phyloP scores from a whole-genome alignment of 148 eudicot species.

The Suaeda aralocaspica region DNA sequence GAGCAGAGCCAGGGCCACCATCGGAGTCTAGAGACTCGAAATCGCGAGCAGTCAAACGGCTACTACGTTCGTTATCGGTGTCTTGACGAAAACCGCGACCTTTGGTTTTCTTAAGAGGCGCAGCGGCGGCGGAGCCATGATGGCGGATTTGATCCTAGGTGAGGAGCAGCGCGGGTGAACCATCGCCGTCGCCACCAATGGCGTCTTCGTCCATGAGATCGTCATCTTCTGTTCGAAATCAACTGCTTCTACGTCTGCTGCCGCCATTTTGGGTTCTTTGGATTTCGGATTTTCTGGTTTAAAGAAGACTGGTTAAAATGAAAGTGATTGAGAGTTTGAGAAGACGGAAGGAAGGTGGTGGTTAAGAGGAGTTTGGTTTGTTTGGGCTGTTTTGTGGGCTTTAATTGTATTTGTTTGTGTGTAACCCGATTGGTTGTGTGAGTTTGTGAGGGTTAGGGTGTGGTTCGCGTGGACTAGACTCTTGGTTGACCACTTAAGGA shows the following conservation, averaged over 20 bases:
- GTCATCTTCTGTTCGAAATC: conserved; percentile 90
- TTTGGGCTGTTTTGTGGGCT: neutral
- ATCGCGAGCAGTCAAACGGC: conserved; percentile 48
- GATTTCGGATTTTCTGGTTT: no score
- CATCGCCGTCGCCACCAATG: conserved; percentile 34
- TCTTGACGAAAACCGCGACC: conserved; percentile 81
- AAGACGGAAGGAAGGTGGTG: no score
- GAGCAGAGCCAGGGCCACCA: conserved; percentile 77
- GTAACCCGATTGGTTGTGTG: no score
- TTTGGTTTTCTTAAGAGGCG: conserved; percentile 46
- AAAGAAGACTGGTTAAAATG: no score
- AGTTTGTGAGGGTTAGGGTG: no score
- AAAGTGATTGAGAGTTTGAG: no score
- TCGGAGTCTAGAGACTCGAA: conserved; percentile 68
- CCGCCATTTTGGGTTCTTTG: conserved; percentile 42
- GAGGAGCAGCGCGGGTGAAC: conserved; percentile 34
- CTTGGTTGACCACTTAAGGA: no score
- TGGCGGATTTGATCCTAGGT: conserved; percentile 75
- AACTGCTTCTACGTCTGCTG: conserved; percentile 64
- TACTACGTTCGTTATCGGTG: conserved; percentile 40
- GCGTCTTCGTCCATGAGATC: conserved; percentile 91
- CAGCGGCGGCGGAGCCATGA: conserved; percentile 39
- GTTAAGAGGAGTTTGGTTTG: neutral
- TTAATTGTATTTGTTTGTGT: neutral
- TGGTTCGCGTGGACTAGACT: no score